Percentiles rank a stretch among this genome's conserved stretches.
Evolutionary conservation across 1,284 basidiomycete genomes (phyloP).

Genomic region (Amylostereum areolatum): DNA sequence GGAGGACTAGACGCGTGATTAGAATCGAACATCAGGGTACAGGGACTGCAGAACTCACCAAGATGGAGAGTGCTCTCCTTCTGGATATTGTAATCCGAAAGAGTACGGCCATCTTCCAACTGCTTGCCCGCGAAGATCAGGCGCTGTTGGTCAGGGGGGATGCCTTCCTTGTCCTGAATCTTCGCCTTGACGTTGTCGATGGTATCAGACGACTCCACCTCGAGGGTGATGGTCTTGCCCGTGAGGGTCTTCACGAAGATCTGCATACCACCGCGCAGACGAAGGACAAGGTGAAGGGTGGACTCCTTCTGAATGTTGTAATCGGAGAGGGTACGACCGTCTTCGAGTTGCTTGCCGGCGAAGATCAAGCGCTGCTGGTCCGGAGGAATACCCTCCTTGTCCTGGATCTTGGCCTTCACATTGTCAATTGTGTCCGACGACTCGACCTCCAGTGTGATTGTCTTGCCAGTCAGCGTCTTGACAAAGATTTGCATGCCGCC

Average conservation of each 20-base stretch:
- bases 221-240: constrained; percentile 77
- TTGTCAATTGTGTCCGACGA: constrained; percentile 89
- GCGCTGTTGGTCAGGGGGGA: constrained; percentile 69
- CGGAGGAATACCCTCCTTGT: constrained; percentile 82
- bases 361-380: constrained; percentile 83
- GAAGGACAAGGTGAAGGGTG: constrained; percentile 52
- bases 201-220: constrained; percentile 73
- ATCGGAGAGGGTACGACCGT: constrained; percentile 71
- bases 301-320: constrained; percentile 77
- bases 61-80: constrained; percentile 68
- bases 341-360: constrained; percentile 77
- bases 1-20: constrained; percentile 53
- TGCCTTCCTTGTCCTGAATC: constrained; percentile 76
- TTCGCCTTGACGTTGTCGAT: constrained; percentile 71
- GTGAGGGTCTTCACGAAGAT: constrained; percentile 70
- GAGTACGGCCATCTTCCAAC: constrained; percentile 62
- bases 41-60: constrained; percentile 33
- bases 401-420: constrained; percentile 81
- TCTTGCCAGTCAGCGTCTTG: constrained; percentile 79
- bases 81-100: constrained; percentile 65
- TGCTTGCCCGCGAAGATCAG: constrained; percentile 77
- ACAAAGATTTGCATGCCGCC: constrained; percentile 77
- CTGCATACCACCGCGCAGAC: constrained; percentile 53
- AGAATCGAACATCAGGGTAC: constrained; percentile 24
- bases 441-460: constrained; percentile 85